Base-by-base conservation (phyloP, 75 land plant genomes). In the Larix kaempferi region DNA sequence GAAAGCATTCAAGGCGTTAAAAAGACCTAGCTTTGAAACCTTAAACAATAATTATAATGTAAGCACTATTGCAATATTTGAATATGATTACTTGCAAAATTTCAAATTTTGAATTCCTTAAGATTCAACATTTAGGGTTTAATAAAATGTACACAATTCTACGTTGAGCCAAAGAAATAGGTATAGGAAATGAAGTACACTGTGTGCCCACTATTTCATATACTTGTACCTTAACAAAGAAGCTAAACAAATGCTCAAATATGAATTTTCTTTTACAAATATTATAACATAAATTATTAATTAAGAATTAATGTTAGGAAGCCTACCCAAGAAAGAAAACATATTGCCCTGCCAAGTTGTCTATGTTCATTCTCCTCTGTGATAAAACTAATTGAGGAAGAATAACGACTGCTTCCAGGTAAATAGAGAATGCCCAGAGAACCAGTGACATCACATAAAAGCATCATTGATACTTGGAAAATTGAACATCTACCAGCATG, bases 301-400 rank as follows among this genome's bases (percentile, higher is more conserved):
- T 39, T 37, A 35, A 39, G 25, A 69, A 41, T 39, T n/a, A 35
- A 44, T 35, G 10, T 21, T 69, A 37, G 41, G 73, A 3, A 69
- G 0, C 49, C 52, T 69, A 95, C 99, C 99, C 99, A 75, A 95
- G 92, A 60, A 95, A 90, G 87, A 94, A 92, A 25, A 95, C 93
- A 84, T 95, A 95, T 83, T 94, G 88, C 74, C 92, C 97, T 17
- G 99, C 94, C 66, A 95, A 80, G 76, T 95, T 95, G 88, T 95
- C 99, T 19, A 95, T 91, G 82, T 94, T 95, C 80, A 88, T 90
- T 64, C 89, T 87, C 66, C 97, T 85, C 71, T 94, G 99, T 55
- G 94, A 77, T 59, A 95, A 79, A 81, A 95, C 94, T 65, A 94
- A 79, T 82, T 95, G 99, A n/a, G 99, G 99, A 57, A 95, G 84